These are phyloP conservation scores for Aureobasidium sp. DNA, from an alignment of 2,329 filamentous ascomycete genomes.

Conservation along the genomic window DNA sequence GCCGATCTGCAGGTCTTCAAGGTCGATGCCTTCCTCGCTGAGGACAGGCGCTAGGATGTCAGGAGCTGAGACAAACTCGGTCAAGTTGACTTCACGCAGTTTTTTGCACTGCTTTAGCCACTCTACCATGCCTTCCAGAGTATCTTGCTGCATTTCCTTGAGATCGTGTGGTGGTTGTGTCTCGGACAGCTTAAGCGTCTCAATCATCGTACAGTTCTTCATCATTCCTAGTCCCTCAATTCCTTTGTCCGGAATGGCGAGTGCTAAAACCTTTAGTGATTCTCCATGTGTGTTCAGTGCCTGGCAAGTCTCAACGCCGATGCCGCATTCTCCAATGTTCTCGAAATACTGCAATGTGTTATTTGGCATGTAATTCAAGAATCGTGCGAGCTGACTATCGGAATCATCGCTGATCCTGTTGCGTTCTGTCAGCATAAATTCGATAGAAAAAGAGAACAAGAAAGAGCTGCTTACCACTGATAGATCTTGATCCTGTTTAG, in stretches of 20 bases:
- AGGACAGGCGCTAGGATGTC: conserved; percentile 45
- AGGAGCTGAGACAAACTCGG: conserved; percentile 43
- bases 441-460: too few relatives aligned
- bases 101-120: conserved; percentile 49
- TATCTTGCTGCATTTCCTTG: conserved; percentile 44
- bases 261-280: conserved; percentile 47
- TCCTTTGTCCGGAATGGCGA: conserved; percentile 42
- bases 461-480: conserved; percentile 29
- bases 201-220: conserved; percentile 40
- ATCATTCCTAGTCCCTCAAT: conserved; percentile 42
- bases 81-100: conserved; percentile 44
- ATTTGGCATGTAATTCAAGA: conserved; percentile 47
- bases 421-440: not conserved
- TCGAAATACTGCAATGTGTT: conserved; percentile 53
- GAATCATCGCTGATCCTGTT: conserved; percentile 29
- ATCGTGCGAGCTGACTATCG: conserved; percentile 50
- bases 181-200: conserved; percentile 42
- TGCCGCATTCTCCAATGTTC: conserved; percentile 46
- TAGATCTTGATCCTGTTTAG: conserved; percentile 55
- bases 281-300: conserved; percentile 44
- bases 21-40: conserved; percentile 36
- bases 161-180: conserved; percentile 36
- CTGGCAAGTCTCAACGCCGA: conserved; percentile 47
- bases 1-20: conserved; percentile 40
- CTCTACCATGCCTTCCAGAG: conserved; percentile 41